These are phyloP conservation scores for Tylopilus plumbeoviolaceoides DNA, from an alignment of 768 basidiomycete genomes.

Conservation along the genomic window DNA sequence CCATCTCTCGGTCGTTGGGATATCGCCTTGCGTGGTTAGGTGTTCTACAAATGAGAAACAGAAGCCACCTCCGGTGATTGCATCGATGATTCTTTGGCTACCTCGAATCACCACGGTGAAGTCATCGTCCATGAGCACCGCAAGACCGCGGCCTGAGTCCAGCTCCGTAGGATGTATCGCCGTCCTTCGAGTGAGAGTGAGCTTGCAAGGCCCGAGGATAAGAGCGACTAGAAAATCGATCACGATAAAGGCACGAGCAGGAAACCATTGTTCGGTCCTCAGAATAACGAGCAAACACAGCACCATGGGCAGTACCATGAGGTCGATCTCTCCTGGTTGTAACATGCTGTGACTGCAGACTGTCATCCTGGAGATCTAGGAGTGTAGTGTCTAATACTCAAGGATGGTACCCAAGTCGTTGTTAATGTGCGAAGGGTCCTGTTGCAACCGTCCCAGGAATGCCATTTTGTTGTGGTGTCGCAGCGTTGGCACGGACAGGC, in stretches of 20 bases:
- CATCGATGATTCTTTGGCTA: conserved; percentile 14
- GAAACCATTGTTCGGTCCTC: conserved; percentile 5
- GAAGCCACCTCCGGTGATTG: conserved; percentile 20
- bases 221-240: conserved; percentile 11
- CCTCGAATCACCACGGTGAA: conserved; percentile 13
- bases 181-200: conserved; percentile 14
- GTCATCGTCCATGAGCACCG: conserved; percentile 19
- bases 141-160: conserved; percentile 12
- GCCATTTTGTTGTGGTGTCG: too few species aligned
- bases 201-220: conserved; percentile 15
- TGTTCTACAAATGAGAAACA: conserved; percentile 12
- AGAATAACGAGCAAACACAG: conserved; percentile 9
- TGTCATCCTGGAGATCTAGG: conserved; percentile 9
- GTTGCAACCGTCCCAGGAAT: too few species aligned
- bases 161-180: conserved; percentile 3
- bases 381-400: neutral
- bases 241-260: conserved; percentile 1
- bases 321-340: conserved; percentile 10
- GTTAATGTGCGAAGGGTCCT: neutral
- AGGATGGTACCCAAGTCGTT: neutral
- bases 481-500: too few species aligned
- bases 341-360: conserved; percentile 6
- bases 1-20: neutral
- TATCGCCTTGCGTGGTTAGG: neutral
- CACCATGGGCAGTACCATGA: conserved; percentile 13